A percentile compares a stretch with the other conserved stretches of the same genome.
These are phyloP conservation scores for Volvariella volvacea DNA, from an alignment of 1,284 basidiomycete genomes.

Conservation along the genomic window DNA sequence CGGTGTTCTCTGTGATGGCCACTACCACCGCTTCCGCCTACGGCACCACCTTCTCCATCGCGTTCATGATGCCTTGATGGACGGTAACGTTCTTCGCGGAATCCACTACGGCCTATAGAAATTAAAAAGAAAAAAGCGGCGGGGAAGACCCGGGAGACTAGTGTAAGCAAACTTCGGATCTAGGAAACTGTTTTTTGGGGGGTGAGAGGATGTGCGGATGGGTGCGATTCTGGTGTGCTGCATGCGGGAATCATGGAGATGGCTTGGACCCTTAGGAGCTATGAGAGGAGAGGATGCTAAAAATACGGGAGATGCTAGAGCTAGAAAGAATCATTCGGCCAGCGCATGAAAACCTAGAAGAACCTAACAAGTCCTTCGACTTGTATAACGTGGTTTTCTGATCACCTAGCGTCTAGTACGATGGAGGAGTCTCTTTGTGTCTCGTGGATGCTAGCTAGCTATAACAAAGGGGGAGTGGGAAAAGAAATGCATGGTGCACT, in stretches of 20 bases:
- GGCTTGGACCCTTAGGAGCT: neutral
- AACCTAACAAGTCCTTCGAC: no score
- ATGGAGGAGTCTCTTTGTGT: no score
- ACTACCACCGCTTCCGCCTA: constrained; percentile 37
- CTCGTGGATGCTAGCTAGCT: no score
- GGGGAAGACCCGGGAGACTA: constrained; percentile 29
- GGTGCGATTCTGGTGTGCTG: neutral
- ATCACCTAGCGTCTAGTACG: no score
- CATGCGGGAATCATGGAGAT: neutral
- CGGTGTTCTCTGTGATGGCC: constrained; percentile 43
- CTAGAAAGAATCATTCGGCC: no score
- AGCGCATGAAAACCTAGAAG: no score
- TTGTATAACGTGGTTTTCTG: no score
- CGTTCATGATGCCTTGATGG: constrained; percentile 32
- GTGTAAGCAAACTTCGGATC: constrained; percentile 41
- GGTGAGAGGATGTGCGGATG: constrained; percentile 15
- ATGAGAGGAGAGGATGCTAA: neutral
- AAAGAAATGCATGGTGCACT: constrained; percentile 40
- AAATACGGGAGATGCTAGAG: neutral
- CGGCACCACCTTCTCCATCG: neutral
- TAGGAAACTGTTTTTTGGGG: constrained; percentile 26
- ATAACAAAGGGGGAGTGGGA: constrained; percentile 13
- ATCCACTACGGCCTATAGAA: constrained; percentile 9
- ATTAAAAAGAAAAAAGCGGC: constrained; percentile 35
- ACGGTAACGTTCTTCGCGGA: constrained; percentile 24